phyloP scores from a whole-genome alignment of 345 rosid genomes.

The Populus ilicifolia region DNA sequence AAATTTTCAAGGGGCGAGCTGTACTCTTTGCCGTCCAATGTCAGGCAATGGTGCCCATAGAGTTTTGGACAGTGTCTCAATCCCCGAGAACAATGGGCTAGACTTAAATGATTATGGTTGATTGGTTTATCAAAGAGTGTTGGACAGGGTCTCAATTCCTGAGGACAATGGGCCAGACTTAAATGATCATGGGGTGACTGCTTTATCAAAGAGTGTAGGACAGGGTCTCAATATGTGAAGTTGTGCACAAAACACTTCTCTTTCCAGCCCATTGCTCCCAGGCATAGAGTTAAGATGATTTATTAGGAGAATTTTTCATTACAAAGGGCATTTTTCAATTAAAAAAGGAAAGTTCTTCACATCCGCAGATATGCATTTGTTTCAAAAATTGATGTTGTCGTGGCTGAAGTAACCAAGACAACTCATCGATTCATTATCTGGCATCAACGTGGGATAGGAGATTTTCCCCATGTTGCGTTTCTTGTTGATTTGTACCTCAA shows the following conservation, averaged over 20 bases:
- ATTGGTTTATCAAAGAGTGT: not conserved
- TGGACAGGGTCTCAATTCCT: not conserved
- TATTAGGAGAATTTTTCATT: not conserved
- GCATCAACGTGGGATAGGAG: not conserved
- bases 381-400: not conserved
- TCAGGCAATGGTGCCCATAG: not conserved
- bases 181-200: too few relatives aligned
- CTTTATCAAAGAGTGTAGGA: too few relatives aligned
- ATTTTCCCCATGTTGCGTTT: not conserved
- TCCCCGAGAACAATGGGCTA: not conserved
- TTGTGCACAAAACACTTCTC: not conserved
- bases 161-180: not conserved
- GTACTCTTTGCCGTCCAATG: not conserved
- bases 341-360: not conserved
- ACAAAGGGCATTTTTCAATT: not conserved
- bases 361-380: not conserved
- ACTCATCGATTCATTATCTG: not conserved
- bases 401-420: not conserved
- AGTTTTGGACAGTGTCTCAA: not conserved
- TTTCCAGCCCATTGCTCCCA: not conserved
- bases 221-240: not conserved
- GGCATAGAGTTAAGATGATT: not conserved
- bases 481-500: not conserved
- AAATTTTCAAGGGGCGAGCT: not conserved
- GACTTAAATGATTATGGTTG: too few relatives aligned